These are phyloP conservation scores for Staphylotrichum longicolle DNA, from an alignment of 495 filamentous ascomycete species.

Conservation along the genomic window DNA sequence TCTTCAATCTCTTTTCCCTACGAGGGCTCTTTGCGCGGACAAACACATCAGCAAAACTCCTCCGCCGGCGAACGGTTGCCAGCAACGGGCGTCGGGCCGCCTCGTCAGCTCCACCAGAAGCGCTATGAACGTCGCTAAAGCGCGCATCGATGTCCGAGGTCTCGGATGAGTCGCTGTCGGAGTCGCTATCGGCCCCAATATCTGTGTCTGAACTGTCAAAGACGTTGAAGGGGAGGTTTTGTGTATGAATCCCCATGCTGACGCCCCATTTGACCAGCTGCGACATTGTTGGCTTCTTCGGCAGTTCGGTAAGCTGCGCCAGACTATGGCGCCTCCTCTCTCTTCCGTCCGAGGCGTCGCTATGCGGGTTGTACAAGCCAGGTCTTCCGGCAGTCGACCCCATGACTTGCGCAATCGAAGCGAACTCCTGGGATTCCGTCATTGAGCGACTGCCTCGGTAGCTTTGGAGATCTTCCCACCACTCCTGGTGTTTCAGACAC, in stretches of 20 bases:
- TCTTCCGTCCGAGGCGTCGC: constrained; percentile 22
- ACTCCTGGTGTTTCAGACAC: constrained; percentile 65
- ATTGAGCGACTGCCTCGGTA: constrained; percentile 58
- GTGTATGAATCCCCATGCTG: constrained; percentile 73
- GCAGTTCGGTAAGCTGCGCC: constrained; percentile 37
- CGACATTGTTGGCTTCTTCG: constrained; percentile 62
- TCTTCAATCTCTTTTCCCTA: constrained; percentile 23
- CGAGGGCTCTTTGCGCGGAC: constrained; percentile 18
- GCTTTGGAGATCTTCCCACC: constrained; percentile 77
- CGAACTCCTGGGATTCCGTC: constrained; percentile 41
- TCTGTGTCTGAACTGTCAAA: constrained; percentile 53
- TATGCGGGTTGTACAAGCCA: constrained; percentile 32
- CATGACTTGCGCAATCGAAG: constrained; percentile 34
- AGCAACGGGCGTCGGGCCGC: constrained; percentile 29
- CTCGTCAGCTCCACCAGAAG: constrained; percentile 29
- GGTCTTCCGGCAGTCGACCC: constrained; percentile 38
- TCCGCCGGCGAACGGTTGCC: constrained; percentile 30
- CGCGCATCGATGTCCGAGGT: constrained; percentile 29
- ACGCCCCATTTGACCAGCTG: constrained; percentile 60
- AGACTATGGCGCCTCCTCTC: constrained; percentile 39
- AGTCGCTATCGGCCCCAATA: constrained; percentile 39
- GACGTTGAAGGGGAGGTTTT: constrained; percentile 64
- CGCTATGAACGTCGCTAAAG: constrained; percentile 34
- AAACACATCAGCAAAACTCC: constrained; percentile 39
- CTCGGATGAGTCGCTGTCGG: constrained; percentile 47